Evolutionary conservation across 225 moss, liverwort and hornwort species (phyloP).

Genomic region (Climacium dendroides): DNA sequence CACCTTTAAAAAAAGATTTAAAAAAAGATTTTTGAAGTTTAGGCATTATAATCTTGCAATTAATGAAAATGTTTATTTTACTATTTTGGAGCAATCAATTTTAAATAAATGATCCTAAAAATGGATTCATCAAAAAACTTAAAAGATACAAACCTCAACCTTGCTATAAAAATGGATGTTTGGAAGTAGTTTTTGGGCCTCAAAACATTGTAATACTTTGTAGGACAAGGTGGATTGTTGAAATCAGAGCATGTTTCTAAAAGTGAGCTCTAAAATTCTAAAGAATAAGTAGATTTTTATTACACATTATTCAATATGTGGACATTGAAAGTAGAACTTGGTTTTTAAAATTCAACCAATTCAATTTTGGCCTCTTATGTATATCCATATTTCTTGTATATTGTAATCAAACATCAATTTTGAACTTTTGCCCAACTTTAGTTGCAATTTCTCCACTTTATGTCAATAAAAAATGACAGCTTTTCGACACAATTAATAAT

Average conservation of each 20-base stretch:
- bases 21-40: not conserved
- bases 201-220: accelerated
- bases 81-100: too few species aligned
- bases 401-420: not conserved
- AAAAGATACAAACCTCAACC: too few species aligned
- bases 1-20: too few species aligned
- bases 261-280: not conserved
- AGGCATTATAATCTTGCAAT: not conserved
- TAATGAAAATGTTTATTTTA: too few species aligned
- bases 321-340: not conserved
- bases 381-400: too few species aligned
- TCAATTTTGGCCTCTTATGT: not conserved
- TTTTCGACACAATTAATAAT: accelerated
- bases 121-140: too few species aligned
- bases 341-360: not conserved
- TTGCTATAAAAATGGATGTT: too few species aligned
- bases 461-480: not conserved
- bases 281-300: not conserved
- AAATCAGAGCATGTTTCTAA: not conserved
- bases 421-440: not conserved
- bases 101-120: too few species aligned
- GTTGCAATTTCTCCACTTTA: not conserved
- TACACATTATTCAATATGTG: not conserved
- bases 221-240: accelerated
- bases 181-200: not conserved